Conservation (phyloP, 805 yeast species). For the Kuraishia ogatae region DNA sequence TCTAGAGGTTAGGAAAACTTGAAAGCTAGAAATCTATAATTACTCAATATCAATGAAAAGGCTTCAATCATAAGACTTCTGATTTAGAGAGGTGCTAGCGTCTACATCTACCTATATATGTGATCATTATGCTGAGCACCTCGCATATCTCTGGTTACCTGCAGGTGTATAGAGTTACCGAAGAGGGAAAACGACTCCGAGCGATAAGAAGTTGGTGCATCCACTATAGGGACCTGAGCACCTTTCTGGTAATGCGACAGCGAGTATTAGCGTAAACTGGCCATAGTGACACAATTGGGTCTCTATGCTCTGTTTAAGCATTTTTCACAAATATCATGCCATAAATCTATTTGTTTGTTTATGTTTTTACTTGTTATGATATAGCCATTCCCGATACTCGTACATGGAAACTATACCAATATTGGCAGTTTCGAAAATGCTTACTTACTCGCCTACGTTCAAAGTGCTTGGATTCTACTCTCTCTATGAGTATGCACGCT, state of each 20-base stretch:
- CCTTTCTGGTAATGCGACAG: neutral
- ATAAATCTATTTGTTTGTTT: no score
- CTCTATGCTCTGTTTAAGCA: no score
- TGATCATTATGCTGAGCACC: neutral
- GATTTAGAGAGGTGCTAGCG: neutral
- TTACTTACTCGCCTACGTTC: neutral
- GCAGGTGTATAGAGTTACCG: neutral
- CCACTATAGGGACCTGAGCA: neutral
- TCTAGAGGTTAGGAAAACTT: neutral
- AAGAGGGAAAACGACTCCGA: neutral
- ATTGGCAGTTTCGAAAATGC: neutral
- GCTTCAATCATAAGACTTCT: neutral
- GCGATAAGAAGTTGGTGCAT: neutral
- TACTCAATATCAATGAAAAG: neutral
- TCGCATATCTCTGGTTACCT: neutral
- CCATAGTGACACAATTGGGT: neutral
- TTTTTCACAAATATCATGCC: no score
- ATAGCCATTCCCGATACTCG: no score
- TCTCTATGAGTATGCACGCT: neutral
- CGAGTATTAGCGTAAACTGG: neutral
- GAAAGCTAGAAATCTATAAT: neutral
- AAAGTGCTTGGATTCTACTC: neutral
- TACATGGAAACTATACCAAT: no score
- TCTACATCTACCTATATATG: neutral
- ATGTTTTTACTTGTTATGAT: no score